Evolutionary conservation across 1,284 basidiomycete genomes (phyloP).

Genomic region (Moesziomyces aphidis): DNA sequence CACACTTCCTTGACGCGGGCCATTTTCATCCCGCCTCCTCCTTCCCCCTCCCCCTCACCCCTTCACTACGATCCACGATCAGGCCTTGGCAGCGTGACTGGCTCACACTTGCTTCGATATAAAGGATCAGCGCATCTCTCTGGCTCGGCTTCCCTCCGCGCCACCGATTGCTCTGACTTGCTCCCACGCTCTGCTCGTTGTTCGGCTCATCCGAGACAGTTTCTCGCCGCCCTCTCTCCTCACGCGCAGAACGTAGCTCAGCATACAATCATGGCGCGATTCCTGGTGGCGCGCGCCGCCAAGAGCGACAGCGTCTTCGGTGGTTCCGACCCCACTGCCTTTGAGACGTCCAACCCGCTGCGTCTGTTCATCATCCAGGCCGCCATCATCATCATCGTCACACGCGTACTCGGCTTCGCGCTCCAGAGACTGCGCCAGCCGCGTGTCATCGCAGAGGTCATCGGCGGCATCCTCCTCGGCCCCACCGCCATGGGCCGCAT

Average conservation of each 20-base stretch:
- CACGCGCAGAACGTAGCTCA: background rate
- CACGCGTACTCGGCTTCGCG: slow-evolving; percentile 76
- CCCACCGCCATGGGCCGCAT: slow-evolving; percentile 64
- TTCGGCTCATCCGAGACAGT: background rate
- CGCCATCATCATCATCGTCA: slow-evolving; percentile 73
- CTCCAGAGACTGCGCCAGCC: slow-evolving; percentile 81
- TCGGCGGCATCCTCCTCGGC: slow-evolving; percentile 80
- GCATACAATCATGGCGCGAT: slow-evolving; percentile 17
- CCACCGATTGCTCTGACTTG: background rate
- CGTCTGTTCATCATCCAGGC: slow-evolving; percentile 86
- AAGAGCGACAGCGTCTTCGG: slow-evolving; percentile 71
- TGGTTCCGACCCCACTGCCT: slow-evolving; percentile 76
- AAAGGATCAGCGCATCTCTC: background rate
- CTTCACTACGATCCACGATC: no score
- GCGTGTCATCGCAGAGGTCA: slow-evolving; percentile 86
- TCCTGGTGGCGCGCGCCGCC: slow-evolving; percentile 43
- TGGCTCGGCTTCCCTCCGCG: background rate
- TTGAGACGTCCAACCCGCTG: slow-evolving; percentile 77
- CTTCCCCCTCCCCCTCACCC: no score
- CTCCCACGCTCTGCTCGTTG: background rate
- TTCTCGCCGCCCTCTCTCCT: background rate
- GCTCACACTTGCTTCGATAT: background rate
- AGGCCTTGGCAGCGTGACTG: no score
- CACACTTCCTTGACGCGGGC: no score
- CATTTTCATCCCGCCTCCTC: no score